phyloP scores from a whole-genome alignment of 345 rosid species.

The Nephelium lappaceum region DNA sequence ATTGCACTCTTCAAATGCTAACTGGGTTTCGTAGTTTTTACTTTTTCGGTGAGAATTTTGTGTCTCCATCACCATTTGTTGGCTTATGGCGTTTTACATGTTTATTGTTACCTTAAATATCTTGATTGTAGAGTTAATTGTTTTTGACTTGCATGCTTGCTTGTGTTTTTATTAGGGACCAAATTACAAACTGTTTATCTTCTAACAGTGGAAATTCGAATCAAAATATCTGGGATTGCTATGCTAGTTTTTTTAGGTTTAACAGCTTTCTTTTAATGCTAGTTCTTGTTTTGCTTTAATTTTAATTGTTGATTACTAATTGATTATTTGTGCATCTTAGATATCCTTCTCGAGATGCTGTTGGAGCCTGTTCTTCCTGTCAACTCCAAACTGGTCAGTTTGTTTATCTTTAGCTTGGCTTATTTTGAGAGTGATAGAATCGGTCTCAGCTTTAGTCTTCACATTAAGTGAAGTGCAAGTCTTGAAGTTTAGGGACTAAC shows the following conservation, averaged over 20 bases:
- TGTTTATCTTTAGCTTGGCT: conserved; percentile 12
- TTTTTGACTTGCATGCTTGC: neutral
- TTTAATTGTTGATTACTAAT: conserved; percentile 13
- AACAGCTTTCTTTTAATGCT: neutral
- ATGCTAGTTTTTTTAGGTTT: neutral
- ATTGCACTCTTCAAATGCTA: conserved; percentile 45
- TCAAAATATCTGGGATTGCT: neutral
- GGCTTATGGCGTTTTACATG: neutral
- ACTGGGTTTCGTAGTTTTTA: conserved; percentile 48
- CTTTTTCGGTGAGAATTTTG: conserved; percentile 56
- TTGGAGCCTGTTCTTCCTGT: conserved; percentile 62
- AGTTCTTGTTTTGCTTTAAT: neutral
- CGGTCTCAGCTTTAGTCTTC: neutral
- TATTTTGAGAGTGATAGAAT: neutral
- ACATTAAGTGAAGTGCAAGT: neutral
- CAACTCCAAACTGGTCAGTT: conserved; percentile 55
- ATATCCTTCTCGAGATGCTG: conserved; percentile 58
- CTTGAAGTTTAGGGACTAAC: neutral
- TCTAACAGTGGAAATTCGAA: neutral
- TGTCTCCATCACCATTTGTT: neutral
- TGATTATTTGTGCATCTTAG: conserved; percentile 33
- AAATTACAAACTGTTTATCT: neutral
- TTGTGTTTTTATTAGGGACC: neutral
- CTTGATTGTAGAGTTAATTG: neutral
- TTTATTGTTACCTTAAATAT: neutral